Evolutionary conservation across 306 rosid species (phyloP), one percentile per base, ranked within the genome.

Genomic region (Urtica urens): DNA sequence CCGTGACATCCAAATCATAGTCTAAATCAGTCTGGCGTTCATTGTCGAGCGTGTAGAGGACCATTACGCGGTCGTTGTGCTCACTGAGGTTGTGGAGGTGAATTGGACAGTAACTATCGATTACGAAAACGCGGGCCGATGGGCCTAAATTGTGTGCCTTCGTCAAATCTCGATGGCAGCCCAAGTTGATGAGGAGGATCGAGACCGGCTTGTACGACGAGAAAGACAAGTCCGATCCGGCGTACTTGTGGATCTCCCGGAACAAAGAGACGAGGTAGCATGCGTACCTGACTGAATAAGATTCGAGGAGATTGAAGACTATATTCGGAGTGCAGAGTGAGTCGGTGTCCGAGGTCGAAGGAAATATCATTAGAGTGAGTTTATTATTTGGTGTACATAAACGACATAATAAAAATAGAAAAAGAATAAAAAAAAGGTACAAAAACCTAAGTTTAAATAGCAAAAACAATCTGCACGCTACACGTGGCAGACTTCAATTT

Each of bases 311-410:
- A 23, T 79, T 86, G 53, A 79, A 72, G 15, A 81, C 71, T 59
- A 81, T 78, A 44, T 75, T 81, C 46, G 84, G 73, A 0, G 95
- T 74, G 37, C 97, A 90, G 22, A 90, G 80, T 0, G 97, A 90
- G 35, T 90, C 97, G 0, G 46, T 92, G 48, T 90, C 97, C 18
- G 95, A 90, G 23, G 97, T 84, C 0, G 97, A 90, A 1, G 97
- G 95, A 42, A 84, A 90, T 2, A 90, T 79, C 10, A 90, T 78
- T 1, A 90, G 66, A 3, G 90, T n/a, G n/a, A n/a, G n/a, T n/a
- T n/a, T n/a, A n/a, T n/a, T n/a, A n/a, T n/a, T n/a, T n/a, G n/a
- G n/a, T n/a, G n/a, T n/a, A n/a, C n/a, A n/a, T n/a, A n/a, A n/a
- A n/a, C n/a, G n/a, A n/a, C n/a, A n/a, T n/a, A n/a, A n/a, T n/a